Conservation (phyloP, 495 filamentous ascomycete genomes). For the Neurospora terricola region DNA sequence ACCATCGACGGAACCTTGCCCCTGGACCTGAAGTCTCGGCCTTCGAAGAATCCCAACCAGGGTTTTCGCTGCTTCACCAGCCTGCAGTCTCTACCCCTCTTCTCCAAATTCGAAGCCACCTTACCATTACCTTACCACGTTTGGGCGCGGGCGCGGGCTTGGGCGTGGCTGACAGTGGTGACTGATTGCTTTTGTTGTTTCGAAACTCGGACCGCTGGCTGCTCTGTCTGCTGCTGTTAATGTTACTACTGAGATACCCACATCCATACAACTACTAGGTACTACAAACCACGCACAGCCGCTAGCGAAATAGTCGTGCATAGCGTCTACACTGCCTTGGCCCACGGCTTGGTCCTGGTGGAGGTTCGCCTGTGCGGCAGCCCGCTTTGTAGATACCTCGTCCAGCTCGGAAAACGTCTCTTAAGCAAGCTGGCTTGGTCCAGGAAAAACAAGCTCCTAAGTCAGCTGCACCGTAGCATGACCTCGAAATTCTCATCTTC, state of each 20-base stretch:
- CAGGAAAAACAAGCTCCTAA: not conserved
- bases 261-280: not conserved
- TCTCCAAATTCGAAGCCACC: not conserved
- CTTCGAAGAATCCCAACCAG: not conserved
- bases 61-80: not conserved
- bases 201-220: not conserved
- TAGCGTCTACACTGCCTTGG: not conserved
- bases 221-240: not conserved
- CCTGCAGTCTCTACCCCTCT: not conserved
- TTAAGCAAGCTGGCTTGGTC: not conserved
- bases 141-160: not conserved
- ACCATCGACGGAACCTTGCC: not conserved
- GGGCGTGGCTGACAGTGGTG: not conserved
- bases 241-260: not conserved
- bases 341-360: not conserved
- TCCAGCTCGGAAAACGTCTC: not conserved
- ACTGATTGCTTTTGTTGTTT: not conserved
- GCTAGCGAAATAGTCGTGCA: not conserved
- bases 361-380: constrained; percentile 2
- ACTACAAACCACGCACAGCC: not conserved
- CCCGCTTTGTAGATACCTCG: constrained; percentile 9
- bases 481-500: not conserved
- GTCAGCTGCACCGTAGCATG: not conserved
- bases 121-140: not conserved
- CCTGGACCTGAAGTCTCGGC: not conserved